Base-by-base conservation (phyloP, 2,329 filamentous ascomycete species). In the Cyanodermella asteris region DNA sequence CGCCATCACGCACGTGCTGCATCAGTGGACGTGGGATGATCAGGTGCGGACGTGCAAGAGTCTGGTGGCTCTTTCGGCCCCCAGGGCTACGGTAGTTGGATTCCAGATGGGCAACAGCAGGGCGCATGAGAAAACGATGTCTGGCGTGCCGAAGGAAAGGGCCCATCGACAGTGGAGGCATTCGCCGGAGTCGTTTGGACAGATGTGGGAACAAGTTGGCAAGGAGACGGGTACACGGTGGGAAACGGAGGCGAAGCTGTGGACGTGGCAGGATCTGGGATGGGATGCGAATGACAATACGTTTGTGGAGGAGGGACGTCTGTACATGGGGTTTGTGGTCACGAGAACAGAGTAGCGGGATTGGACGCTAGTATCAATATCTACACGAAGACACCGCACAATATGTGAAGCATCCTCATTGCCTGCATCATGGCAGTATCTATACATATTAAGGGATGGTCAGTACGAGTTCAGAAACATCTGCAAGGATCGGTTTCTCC, bases 121-220 rank as follows among this genome's bases (percentile, higher is more conserved):
- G n/a, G 40, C 40, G 1, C 28, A 37, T 27, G 37, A 28, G 28
- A 8, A 18, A 8, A 2, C n/a, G 9, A 12, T 18, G 16, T 13
- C 15, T 39, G 28, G 31, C 42, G 17, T n/a, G n/a, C n/a, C n/a
- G n/a, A n/a, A n/a, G 31, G 43, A 25, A 13, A 26, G 25, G 5
- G 31, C 29, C 11, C 34, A 29, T 13, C 43, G 11, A 42, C n/a
- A 46, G 6, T 64, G 54, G 32, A 40, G 61, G 2, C 61, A 65
- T 36, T 50, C 60, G 31, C 45, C 50, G 17, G 37, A 42, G 6
- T 61, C 51, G 28, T 67, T 64, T 42, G 54, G 58, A 34, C 37
- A 37, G 18, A 42, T 68, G 13, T 68, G 63, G 63, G 47, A 61
- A 26, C 54, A 62, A 31, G 51, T 64, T 14, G 59, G 59, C 6